Base-by-base conservation (phyloP, 1,139 yeast genomes). In the Yamadazyma siamensis region DNA sequence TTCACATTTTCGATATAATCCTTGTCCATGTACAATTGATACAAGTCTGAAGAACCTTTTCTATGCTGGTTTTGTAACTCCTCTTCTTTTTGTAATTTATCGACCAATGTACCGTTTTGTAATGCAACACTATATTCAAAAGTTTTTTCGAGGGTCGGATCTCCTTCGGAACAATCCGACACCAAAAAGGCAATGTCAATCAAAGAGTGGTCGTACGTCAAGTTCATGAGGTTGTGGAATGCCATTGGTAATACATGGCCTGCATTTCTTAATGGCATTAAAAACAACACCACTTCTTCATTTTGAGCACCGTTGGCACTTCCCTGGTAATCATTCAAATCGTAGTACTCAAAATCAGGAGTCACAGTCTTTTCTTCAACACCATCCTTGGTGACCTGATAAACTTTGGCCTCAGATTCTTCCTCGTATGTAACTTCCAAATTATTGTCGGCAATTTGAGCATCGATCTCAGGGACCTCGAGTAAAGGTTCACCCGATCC, bases 171-270 rank as follows among this genome's bases (percentile, higher is more conserved):
- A 47, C 91, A 83, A 56, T 87, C 96, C 32, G 91, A 80, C 5
- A 87, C 91, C 49, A 87, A 65, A 50, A 87, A 86, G 18, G 91
- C 94, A 42, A 87, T 66, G 57, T 87, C 96, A 35, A 87, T 81
- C 42, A 84, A 63, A 17, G 75, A 69, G 52, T 87, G 96, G 35
- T 87, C 88, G 52, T 87, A 87, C 2, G 94, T 82, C 54, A 87
- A 65, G 53, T 85, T 85, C 87, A 83, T 82, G 53, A 87, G 61
- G 56, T 86, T 84, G 49, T 81, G 81, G 60, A 87, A 85, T 63
- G 89, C 87, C 66, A 85, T 67, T 7, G 94, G 88, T 36, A 87
- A 61, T 15, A 85, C 91, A 24, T 72, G 67, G 46, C 82, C 89
- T 0, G 95, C 95, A 50, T 87, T 83, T 50, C 94, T 70, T 37